These are phyloP conservation scores for Conoideocrella luteorostrata DNA, from an alignment of 2,329 filamentous ascomycete species.

Conservation along the genomic window DNA sequence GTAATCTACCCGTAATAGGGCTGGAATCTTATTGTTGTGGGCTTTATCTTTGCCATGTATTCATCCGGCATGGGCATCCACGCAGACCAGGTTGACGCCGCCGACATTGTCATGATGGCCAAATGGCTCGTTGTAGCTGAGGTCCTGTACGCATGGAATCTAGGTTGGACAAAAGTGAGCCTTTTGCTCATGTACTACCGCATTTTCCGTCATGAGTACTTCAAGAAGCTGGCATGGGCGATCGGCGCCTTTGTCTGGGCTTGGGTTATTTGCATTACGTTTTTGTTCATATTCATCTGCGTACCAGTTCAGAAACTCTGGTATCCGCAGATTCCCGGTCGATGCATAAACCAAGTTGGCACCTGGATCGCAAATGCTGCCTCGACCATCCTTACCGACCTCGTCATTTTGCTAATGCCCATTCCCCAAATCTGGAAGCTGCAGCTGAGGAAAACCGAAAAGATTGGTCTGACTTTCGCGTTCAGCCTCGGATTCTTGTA, in stretches of 20 bases:
- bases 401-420: conserved; percentile 38
- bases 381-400: conserved; percentile 40
- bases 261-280: conserved; percentile 42
- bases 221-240: conserved; percentile 34
- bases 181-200: conserved; percentile 47
- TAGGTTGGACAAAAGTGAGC: conserved; percentile 43
- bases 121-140: conserved; percentile 43
- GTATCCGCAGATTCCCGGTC: conserved; percentile 37
- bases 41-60: conserved; percentile 43
- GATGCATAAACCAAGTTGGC: conserved; percentile 42
- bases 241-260: conserved; percentile 36
- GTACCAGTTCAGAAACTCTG: conserved; percentile 42
- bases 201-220: conserved; percentile 40
- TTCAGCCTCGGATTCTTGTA: conserved; percentile 40
- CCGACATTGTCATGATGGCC: conserved; percentile 35
- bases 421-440: conserved; percentile 39
- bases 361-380: conserved; percentile 45
- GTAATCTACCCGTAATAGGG: conserved; percentile 16
- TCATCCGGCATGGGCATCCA: conserved; percentile 40
- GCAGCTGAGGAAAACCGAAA: conserved; percentile 33
- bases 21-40: conserved; percentile 37
- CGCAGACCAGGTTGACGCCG: conserved; percentile 28
- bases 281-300: conserved; percentile 47
- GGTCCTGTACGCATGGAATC: conserved; percentile 40
- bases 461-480: conserved; percentile 36